A percentile compares a stretch with the other conserved stretches of the same genome.
Evolutionary conservation across 495 filamentous ascomycete genomes (phyloP).

Genomic region (Platismatia glauca): DNA sequence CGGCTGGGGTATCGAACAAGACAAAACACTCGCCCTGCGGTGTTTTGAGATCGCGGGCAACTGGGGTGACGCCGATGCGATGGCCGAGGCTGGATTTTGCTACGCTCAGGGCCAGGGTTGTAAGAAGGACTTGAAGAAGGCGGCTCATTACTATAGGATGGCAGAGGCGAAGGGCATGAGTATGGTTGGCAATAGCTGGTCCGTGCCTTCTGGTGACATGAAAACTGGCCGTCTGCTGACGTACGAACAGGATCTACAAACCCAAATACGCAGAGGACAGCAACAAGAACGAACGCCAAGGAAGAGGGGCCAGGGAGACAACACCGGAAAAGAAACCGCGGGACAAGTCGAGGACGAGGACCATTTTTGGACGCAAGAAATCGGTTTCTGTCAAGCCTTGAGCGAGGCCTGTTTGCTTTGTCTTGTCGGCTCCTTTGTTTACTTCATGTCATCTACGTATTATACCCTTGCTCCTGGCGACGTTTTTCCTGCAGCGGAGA

Average conservation of each 20-base stretch:
- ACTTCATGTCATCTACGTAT: conserved; percentile 10
- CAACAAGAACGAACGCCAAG: conserved; percentile 32
- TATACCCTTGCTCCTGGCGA: conserved; percentile 10
- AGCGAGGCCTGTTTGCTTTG: background rate
- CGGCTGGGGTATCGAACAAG: conserved; percentile 92
- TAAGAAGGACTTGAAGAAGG: conserved; percentile 94
- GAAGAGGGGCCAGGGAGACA: conserved; percentile 27
- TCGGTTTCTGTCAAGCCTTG: conserved; percentile 26
- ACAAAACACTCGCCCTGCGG: conserved; percentile 75
- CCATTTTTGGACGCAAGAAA: conserved; percentile 59
- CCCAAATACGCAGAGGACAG: conserved; percentile 71
- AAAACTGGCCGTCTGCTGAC: conserved; percentile 1
- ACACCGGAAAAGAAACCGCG: conserved; percentile 50
- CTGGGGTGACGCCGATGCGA: conserved; percentile 95
- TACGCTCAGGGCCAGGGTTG: conserved; percentile 78
- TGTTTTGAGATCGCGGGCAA: conserved; percentile 95
- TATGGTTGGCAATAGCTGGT: conserved; percentile 98
- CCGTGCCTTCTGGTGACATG: conserved; percentile 30
- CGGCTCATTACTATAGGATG: conserved; percentile 79
- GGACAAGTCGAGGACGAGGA: conserved; percentile 56
- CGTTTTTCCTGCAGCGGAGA: background rate
- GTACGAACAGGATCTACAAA: conserved; percentile 71
- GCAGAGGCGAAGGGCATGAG: conserved; percentile 89
- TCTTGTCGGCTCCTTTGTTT: background rate
- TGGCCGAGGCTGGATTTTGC: conserved; percentile 81